Evolutionary conservation across 306 rosid species (phyloP).

Genomic region (Pterocarpus santalinus): DNA sequence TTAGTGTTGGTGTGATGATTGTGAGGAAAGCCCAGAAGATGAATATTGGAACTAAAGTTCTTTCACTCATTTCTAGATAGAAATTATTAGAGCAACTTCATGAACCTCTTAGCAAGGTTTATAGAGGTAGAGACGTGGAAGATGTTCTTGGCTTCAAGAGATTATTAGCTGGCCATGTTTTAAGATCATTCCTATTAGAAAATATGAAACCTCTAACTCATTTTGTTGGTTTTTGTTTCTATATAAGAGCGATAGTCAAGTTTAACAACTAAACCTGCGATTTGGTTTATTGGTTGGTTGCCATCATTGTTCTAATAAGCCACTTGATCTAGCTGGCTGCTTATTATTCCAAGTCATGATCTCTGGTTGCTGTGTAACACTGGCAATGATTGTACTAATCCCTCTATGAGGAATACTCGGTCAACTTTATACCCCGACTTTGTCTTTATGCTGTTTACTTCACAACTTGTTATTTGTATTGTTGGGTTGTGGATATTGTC

Average conservation of each 20-base stretch:
- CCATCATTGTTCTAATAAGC: not conserved
- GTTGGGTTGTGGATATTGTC: no score
- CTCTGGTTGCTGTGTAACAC: not conserved
- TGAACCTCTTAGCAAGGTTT: conserved; percentile 15
- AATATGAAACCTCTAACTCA: conserved; percentile 36
- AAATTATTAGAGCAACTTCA: not conserved
- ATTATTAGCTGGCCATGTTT: conserved; percentile 72
- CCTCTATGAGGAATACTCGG: no score
- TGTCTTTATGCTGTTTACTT: no score
- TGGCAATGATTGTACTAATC: not conserved
- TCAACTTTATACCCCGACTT: no score
- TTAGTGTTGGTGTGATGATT: conserved; percentile 80
- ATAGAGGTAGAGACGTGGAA: not conserved
- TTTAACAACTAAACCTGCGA: conserved; percentile 37
- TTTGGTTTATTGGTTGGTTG: not conserved
- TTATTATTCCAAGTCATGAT: not conserved
- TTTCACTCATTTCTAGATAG: conserved; percentile 64
- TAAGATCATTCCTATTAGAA: conserved; percentile 37
- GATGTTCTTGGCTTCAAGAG: conserved; percentile 39
- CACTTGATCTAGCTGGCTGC: not conserved
- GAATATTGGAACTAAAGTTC: conserved; percentile 76
- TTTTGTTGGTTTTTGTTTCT: conserved; percentile 6
- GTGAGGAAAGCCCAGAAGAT: conserved; percentile 81
- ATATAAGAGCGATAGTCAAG: conserved; percentile 54
- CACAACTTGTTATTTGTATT: no score